Evolutionary conservation across 352 stramenopile species (phyloP).

Genomic region (Phytophthora pistaciae): DNA sequence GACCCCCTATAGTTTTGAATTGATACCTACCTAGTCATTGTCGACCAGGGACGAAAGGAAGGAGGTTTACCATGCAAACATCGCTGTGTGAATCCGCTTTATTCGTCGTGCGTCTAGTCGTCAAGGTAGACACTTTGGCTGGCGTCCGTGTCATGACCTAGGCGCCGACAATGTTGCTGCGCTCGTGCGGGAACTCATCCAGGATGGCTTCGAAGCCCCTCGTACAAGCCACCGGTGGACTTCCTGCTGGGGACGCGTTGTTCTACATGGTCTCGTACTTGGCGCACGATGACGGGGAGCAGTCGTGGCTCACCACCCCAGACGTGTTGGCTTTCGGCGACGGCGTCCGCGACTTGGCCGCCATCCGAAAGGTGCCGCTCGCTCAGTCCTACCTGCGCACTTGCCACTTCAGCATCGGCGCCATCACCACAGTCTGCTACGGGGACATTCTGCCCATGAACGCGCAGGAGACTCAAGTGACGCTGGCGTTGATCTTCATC

Average conservation of each 20-base stretch:
- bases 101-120: too few species aligned
- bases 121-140: too few species aligned
- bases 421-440: conserved; percentile 82
- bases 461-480: conserved; percentile 59
- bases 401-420: conserved; percentile 77
- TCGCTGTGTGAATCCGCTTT: too few species aligned
- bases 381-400: conserved; percentile 55
- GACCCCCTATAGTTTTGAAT: too few species aligned
- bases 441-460: conserved; percentile 77
- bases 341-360: conserved; percentile 30
- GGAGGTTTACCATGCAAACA: too few species aligned
- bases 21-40: too few species aligned
- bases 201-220: too few species aligned
- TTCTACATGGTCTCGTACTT: conserved; percentile 68
- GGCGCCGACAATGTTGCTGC: too few species aligned
- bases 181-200: too few species aligned
- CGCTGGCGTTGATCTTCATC: conserved; percentile 69
- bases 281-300: conserved; percentile 38
- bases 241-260: conserved; percentile 61
- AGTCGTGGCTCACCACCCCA: conserved; percentile 64
- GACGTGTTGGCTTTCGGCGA: conserved; percentile 65
- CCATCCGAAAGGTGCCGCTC: conserved; percentile 49
- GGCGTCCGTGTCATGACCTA: too few species aligned
- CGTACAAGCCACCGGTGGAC: too few species aligned
- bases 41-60: too few species aligned